Evolutionary conservation across 768 basidiomycete species (phyloP), one percentile per base, ranked within the genome.

Genomic region (Tephrocybe sp.): DNA sequence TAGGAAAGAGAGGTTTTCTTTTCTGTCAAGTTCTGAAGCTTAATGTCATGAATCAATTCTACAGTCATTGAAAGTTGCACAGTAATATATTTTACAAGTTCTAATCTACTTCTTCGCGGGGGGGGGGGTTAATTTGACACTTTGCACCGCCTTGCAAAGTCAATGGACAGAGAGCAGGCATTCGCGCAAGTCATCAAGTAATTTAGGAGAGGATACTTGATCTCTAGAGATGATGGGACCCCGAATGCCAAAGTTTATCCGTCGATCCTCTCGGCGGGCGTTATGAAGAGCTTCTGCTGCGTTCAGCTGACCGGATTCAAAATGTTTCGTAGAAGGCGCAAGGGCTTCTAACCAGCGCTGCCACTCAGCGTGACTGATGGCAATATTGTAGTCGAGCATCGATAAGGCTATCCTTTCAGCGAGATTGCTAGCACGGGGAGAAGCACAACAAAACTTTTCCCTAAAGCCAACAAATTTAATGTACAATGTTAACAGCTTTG

Each of bases 371-470:
- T 48, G 45, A 6, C 54, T 51, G 6, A 60, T 54, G n/a, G 38
- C 34, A 31, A 60, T 47, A 23, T 58, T 56, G 20, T 58, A 53
- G 26, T 58, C 51, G 19, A 60, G 45, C 34, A 58, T 46, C 33
- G 19, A 38, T 36, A 60, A 35, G 8, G 59, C 59, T 32, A 47
- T 36, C 36, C 26, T 54, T 19, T 60, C 55, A 12, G 39, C 41
- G 5, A 41, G 34, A 32, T 40, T 23, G 23, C 54, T 35, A 17
- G 45, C 46, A 11, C 33, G 31, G 23, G 50, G 40, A 45, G 52
- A 39, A 38, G 58, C 41, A 31, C 38, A 38, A 40, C 56, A 62
- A 47, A 58, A 58, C 4, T 20, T 42, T 13, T 10, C 31, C 53
- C 59, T 56, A 34, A 10, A 34, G 23, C 14, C 23, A 30, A 43